A percentile compares a stretch with the other conserved stretches of the same genome.
Conservation (phyloP, 331 rosid genomes). For the Prunus yedoensis region DNA sequence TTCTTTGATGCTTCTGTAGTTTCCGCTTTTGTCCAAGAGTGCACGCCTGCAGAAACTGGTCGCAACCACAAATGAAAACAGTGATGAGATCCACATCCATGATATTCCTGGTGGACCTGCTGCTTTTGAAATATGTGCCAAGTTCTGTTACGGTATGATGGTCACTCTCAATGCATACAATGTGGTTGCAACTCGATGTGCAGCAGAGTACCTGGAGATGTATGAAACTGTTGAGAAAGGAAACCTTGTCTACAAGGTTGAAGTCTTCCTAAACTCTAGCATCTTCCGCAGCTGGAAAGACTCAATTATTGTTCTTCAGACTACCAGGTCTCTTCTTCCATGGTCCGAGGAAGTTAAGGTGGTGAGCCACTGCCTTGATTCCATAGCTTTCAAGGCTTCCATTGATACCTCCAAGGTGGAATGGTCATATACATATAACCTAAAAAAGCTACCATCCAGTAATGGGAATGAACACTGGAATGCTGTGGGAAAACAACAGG, state of each 20-base stretch:
- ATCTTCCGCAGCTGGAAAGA: slow-evolving; percentile 94
- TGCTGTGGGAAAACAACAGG: slow-evolving; percentile 61
- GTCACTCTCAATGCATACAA: slow-evolving; percentile 95
- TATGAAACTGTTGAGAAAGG: slow-evolving; percentile 86
- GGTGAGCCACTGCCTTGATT: slow-evolving; percentile 78
- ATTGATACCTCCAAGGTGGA: slow-evolving; percentile 84
- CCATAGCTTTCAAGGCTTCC: slow-evolving; percentile 88
- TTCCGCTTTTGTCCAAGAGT: slow-evolving; percentile 92
- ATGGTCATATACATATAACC: slow-evolving; percentile 91
- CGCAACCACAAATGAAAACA: slow-evolving; percentile 45
- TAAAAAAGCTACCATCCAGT: slow-evolving; percentile 75
- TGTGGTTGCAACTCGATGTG: slow-evolving; percentile 83
- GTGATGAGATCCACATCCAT: slow-evolving; percentile 59
- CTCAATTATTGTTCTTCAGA: slow-evolving; percentile 88
- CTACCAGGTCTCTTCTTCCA: slow-evolving; percentile 75
- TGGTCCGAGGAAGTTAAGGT: slow-evolving; percentile 91
- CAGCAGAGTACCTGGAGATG: slow-evolving; percentile 95
- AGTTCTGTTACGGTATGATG: slow-evolving; percentile 88
- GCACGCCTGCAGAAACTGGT: slow-evolving; percentile 72
- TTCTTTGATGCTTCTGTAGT: slow-evolving; percentile 40
- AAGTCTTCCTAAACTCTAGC: slow-evolving; percentile 90
- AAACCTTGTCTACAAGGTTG: slow-evolving; percentile 88
- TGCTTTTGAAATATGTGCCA: slow-evolving; percentile 90
- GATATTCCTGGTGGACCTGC: slow-evolving; percentile 96
- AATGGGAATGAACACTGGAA: slow-evolving; percentile 71